phyloP scores from a whole-genome alignment of 345 rosid genomes.

The Eucalyptus globulus region DNA sequence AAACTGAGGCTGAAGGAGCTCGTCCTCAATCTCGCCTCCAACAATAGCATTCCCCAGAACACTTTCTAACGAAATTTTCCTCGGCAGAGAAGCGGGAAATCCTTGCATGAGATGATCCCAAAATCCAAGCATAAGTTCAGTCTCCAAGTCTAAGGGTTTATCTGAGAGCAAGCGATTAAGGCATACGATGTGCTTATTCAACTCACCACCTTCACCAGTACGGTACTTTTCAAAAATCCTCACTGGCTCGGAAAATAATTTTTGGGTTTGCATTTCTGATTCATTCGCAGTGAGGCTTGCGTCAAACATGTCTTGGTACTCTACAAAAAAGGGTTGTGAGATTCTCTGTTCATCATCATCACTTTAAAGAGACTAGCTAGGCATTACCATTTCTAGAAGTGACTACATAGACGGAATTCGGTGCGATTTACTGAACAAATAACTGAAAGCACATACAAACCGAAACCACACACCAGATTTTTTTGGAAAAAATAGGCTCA shows the following conservation, averaged over 20 bases:
- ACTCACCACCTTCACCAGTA: constrained; percentile 67
- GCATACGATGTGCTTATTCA: constrained; percentile 83
- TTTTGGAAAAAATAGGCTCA: not conserved
- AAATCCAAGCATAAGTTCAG: constrained; percentile 78
- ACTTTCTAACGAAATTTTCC: constrained; percentile 81
- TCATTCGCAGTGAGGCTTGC: constrained; percentile 52
- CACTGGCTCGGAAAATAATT: constrained; percentile 54
- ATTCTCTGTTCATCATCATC: not conserved
- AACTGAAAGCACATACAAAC: not conserved
- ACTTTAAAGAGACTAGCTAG: not conserved
- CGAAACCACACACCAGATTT: not conserved
- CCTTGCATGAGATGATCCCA: constrained; percentile 89
- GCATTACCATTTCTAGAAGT: not conserved
- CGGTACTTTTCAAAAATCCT: constrained; percentile 78
- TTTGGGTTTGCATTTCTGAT: constrained; percentile 41
- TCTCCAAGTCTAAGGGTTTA: constrained; percentile 72
- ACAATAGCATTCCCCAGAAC: constrained; percentile 86
- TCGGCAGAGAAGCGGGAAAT: constrained; percentile 85
- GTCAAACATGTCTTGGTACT: constrained; percentile 68
- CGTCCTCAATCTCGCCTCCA: constrained; percentile 71
- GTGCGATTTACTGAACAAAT: not conserved
- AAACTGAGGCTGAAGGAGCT: constrained; percentile 92
- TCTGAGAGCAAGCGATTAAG: constrained; percentile 85
- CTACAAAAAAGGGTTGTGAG: constrained; percentile 19
- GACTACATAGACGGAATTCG: not conserved